Evolutionary conservation across 208 protist genomes (phyloP).

Genomic region (Angomonas ambiguus): DNA sequence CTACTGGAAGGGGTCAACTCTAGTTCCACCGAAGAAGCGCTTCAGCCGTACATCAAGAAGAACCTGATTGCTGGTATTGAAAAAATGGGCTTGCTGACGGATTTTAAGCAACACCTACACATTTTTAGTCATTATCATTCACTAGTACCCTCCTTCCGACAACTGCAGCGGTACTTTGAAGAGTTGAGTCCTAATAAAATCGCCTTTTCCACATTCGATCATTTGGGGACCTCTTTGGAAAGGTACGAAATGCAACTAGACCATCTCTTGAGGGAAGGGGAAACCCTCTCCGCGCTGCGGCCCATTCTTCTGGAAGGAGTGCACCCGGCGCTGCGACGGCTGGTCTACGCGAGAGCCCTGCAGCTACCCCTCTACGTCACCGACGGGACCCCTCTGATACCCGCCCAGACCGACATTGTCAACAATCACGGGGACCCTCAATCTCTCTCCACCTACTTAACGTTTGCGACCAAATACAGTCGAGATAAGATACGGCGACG

Average conservation of each 20-base stretch:
- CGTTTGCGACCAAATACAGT: slow-evolving; percentile 45
- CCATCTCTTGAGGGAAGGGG: slow-evolving; percentile 39
- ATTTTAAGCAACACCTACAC: slow-evolving; percentile 60
- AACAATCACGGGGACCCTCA: slow-evolving; percentile 27
- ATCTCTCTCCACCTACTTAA: slow-evolving; percentile 30
- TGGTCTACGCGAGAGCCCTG: slow-evolving; percentile 79
- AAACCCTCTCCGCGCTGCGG: slow-evolving; percentile 29
- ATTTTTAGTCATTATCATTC: slow-evolving; percentile 36
- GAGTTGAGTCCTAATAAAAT: slow-evolving; percentile 42
- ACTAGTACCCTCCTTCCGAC: slow-evolving; percentile 42
- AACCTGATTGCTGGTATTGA: slow-evolving; percentile 45
- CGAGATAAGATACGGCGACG: slow-evolving; percentile 61
- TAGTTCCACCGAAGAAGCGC: slow-evolving; percentile 14
- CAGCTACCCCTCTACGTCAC: slow-evolving; percentile 54
- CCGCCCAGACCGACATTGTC: slow-evolving; percentile 24
- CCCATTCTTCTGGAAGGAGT: slow-evolving; percentile 43
- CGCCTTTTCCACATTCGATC: slow-evolving; percentile 9
- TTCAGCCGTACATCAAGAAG: slow-evolving; percentile 6
- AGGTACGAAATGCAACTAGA: slow-evolving; percentile 52
- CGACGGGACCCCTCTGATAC: slow-evolving; percentile 53
- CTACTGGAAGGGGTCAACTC: slow-evolving; percentile 65
- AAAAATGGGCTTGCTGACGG: slow-evolving; percentile 46
- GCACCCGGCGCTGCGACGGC: slow-evolving; percentile 66
- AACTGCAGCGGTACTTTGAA: slow-evolving; percentile 50
- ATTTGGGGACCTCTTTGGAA: slow-evolving; percentile 37